Evolutionary conservation across 805 yeast species (phyloP), one percentile per base, ranked within the genome.

Genomic region (Tetrapisispora namnaoensis): DNA sequence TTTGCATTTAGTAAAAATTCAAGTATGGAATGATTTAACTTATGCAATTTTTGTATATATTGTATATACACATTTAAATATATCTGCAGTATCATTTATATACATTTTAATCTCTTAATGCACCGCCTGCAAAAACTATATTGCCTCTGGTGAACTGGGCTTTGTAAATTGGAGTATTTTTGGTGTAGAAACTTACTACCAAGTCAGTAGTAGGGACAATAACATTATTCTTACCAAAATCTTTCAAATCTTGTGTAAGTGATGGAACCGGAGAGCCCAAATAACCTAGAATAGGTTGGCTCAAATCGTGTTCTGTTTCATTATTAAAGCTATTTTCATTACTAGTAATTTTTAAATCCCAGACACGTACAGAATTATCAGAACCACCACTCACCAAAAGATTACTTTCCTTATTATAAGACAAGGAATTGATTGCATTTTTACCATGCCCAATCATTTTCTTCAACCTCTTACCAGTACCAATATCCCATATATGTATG

Each of bases 361-460:
- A 93, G 3, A 89, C 95, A 55, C 99, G 76, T 2, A 93, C 95
- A 1, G 95, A 82, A 62, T 83, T 80, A 69, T 93, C 99, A 1
- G 95, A 89, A 44, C 95, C 96, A 21, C 95, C 88, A 67, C 95
- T 84, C 5, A 93, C 90, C 42, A 93, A 73, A 0, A 89, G 87
- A 28, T 86, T 80, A 27, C 98, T 97, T 59, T 90, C 98, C 57
- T 78, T 77, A 37, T 91, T 83, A 65, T 88, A 91, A 4, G 85
- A 75, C 52, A 93, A 71, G 6, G 96, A 86, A 65, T 90, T 84
- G 37, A 93, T 83, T 2, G 95, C 80, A 30, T 85, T 78, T 54
- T 86, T 73, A 30, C 96, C 98, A 63, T 93, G 99, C 0, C 99
- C 99, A 50, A 87, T 78, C 97, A 93, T 87, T 10, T 86, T 74